These are phyloP conservation scores for Exserohilum rostratum DNA, from an alignment of 2,329 filamentous ascomycete genomes.

Conservation along the genomic window DNA sequence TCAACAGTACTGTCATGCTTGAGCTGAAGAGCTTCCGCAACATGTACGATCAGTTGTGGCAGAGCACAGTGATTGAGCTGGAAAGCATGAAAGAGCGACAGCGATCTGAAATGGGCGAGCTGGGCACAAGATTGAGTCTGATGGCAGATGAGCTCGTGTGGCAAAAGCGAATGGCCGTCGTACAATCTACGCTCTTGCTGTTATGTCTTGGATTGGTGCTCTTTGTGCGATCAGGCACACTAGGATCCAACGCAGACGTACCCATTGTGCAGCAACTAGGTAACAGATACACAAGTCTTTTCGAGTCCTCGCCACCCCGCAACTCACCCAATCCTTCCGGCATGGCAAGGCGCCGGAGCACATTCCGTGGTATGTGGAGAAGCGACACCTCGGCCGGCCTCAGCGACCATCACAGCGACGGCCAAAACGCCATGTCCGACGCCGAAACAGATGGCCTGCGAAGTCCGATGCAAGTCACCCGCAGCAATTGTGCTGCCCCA, in stretches of 20 bases:
- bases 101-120: constrained; percentile 79
- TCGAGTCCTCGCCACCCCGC: constrained; percentile 43
- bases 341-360: constrained; percentile 35
- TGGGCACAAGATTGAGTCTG: constrained; percentile 80
- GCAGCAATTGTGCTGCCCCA: constrained; percentile 36
- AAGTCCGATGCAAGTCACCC: constrained; percentile 40
- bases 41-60: constrained; percentile 96
- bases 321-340: constrained; percentile 42
- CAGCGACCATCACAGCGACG: constrained; percentile 37
- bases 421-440: constrained; percentile 30
- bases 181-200: constrained; percentile 85
- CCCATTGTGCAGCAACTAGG: constrained; percentile 55
- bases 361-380: constrained; percentile 43
- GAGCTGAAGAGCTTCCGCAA: constrained; percentile 67
- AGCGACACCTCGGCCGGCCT: constrained; percentile 26
- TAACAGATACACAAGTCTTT: constrained; percentile 43
- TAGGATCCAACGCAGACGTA: constrained; percentile 48
- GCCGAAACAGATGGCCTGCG: constrained; percentile 41
- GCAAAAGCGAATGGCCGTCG: constrained; percentile 88
- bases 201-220: constrained; percentile 87
- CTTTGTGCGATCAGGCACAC: constrained; percentile 60
- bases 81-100: constrained; percentile 87
- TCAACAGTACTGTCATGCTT: constrained; percentile 86
- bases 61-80: constrained; percentile 89
- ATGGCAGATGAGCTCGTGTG: constrained; percentile 89